Evolutionary conservation across 305 asterid genomes (phyloP).

Genomic region (Fraxinus ornus): DNA sequence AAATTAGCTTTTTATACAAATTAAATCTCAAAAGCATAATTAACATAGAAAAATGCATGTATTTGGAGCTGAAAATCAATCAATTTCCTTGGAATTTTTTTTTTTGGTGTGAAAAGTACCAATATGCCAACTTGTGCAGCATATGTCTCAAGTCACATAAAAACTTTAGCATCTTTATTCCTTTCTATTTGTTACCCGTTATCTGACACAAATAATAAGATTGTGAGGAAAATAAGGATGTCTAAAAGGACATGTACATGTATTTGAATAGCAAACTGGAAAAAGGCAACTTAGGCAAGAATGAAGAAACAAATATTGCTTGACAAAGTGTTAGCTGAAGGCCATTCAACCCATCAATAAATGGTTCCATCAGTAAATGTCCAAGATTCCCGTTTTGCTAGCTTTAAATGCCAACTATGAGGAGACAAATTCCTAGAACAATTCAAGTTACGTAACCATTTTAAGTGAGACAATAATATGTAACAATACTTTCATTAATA

Average conservation of each 20-base stretch:
- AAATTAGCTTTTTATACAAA: neutral
- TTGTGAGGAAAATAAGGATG: neutral
- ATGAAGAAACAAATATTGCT: neutral
- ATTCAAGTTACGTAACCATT: slow-evolving; percentile 24
- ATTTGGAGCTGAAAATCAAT: neutral
- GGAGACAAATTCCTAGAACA: slow-evolving; percentile 41
- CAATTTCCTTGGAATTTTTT: neutral
- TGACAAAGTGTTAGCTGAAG: neutral
- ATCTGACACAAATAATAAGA: neutral
- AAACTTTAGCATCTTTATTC: neutral
- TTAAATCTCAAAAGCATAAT: neutral
- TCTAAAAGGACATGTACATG: neutral
- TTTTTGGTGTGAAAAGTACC: neutral
- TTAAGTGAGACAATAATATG: slow-evolving; percentile 22
- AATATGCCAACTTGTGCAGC: neutral
- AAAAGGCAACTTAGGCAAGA: neutral
- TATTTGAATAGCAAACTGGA: slow-evolving; percentile 9
- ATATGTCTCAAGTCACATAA: neutral
- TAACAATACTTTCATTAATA: slow-evolving; percentile 18
- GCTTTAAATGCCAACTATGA: slow-evolving; percentile 31
- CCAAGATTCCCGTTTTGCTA: slow-evolving; percentile 33
- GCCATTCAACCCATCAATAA: slow-evolving; percentile 21
- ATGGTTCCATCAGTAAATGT: slow-evolving; percentile 22
- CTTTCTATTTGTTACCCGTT: neutral
- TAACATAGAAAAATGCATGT: neutral